phyloP scores from a whole-genome alignment of 2,329 filamentous ascomycete genomes.

The Alternaria alternata region DNA sequence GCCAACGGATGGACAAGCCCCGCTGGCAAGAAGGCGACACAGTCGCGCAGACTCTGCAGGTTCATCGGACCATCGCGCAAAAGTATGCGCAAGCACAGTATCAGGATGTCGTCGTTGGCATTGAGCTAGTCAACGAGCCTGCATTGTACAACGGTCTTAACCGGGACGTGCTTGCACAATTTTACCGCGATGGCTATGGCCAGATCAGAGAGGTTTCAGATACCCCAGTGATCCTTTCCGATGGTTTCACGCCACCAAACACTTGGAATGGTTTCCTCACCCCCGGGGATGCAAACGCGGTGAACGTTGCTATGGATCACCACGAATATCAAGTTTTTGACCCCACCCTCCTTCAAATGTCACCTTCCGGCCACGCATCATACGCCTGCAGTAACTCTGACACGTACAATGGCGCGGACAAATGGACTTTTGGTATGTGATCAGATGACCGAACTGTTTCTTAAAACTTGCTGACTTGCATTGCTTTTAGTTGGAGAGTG shows the following conservation, averaged over 20 bases:
- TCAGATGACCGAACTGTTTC: neutral
- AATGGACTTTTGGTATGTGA: slow-evolving; percentile 59
- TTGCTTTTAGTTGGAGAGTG: slow-evolving; percentile 69
- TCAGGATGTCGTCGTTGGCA: slow-evolving; percentile 66
- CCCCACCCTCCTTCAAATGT: slow-evolving; percentile 58
- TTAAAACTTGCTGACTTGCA: slow-evolving; percentile 2
- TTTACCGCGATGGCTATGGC: slow-evolving; percentile 64
- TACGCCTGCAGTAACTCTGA: slow-evolving; percentile 64
- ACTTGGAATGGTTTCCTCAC: slow-evolving; percentile 70
- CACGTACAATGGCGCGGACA: slow-evolving; percentile 63
- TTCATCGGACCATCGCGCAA: slow-evolving; percentile 65
- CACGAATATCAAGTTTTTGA: slow-evolving; percentile 75
- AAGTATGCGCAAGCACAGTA: slow-evolving; percentile 64
- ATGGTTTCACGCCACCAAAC: slow-evolving; percentile 62
- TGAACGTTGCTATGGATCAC: slow-evolving; percentile 69
- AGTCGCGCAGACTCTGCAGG: slow-evolving; percentile 60
- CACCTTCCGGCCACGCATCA: slow-evolving; percentile 62
- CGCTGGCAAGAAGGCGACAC: slow-evolving; percentile 59
- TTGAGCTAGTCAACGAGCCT: slow-evolving; percentile 67
- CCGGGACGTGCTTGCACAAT: slow-evolving; percentile 59
- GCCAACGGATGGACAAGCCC: slow-evolving; percentile 56
- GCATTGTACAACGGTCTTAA: slow-evolving; percentile 55
- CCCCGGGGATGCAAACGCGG: slow-evolving; percentile 57
- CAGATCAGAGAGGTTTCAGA: slow-evolving; percentile 55
- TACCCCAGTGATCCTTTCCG: slow-evolving; percentile 65